phyloP scores from a whole-genome alignment of 306 rosid genomes.

The Rosa lucieae region DNA sequence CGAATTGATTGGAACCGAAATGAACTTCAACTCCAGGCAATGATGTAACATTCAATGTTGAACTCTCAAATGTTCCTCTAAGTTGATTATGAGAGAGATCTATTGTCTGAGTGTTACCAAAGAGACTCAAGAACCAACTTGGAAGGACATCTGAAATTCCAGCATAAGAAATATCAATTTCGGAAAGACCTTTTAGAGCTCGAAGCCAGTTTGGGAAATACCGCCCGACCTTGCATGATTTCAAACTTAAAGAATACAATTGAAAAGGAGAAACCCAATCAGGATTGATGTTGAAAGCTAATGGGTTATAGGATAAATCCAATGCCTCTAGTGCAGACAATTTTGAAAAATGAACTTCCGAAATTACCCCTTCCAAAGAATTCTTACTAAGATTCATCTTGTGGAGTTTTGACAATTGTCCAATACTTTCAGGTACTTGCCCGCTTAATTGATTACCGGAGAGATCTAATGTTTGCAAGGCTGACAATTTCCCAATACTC shows the following conservation, averaged over 20 bases:
- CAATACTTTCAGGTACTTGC: neutral
- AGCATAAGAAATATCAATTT: neutral
- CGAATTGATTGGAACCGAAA: neutral
- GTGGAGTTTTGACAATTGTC: neutral
- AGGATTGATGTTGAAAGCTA: neutral
- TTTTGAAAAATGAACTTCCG: no score
- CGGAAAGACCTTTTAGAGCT: neutral
- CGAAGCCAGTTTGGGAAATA: neutral
- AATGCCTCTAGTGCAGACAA: no score
- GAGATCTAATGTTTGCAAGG: neutral
- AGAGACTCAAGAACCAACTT: neutral
- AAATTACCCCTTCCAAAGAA: no score
- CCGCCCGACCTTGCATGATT: neutral
- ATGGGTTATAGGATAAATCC: neutral
- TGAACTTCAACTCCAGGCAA: neutral
- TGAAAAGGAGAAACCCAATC: neutral
- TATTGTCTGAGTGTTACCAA: accelerated
- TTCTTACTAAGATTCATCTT: no score
- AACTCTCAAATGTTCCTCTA: neutral
- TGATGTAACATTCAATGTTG: neutral
- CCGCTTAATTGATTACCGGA: neutral
- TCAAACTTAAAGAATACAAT: accelerated
- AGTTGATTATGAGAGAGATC: neutral
- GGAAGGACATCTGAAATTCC: neutral
- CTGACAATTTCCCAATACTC: neutral